Conservation (phyloP, 768 basidiomycete genomes). For the Agaricus subrufescens region DNA sequence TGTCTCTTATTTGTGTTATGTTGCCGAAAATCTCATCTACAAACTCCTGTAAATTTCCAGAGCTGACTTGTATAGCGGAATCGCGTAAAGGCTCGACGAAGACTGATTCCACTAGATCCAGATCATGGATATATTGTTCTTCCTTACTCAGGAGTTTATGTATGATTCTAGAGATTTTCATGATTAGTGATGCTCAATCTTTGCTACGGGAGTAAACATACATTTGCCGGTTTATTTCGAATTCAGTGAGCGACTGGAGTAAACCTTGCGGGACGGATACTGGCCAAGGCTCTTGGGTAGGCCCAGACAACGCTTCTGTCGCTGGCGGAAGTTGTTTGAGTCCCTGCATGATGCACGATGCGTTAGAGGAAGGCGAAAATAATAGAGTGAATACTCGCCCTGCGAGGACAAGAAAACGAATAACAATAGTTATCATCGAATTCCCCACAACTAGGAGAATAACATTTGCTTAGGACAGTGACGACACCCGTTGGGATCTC, state of each 20-base stretch:
- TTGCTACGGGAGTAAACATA: constrained; percentile 17
- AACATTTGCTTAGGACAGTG: constrained; percentile 85
- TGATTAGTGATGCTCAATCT: not conserved
- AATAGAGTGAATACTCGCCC: constrained; percentile 29
- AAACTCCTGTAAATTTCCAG: constrained; percentile 69
- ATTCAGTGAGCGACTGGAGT: constrained; percentile 51
- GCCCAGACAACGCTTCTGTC: constrained; percentile 33
- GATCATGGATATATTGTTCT: constrained; percentile 84
- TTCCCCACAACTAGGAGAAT: constrained; percentile 79
- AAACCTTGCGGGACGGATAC: constrained; percentile 39
- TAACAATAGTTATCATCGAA: constrained; percentile 63
- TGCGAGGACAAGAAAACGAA: constrained; percentile 73
- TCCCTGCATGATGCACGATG: constrained; percentile 15
- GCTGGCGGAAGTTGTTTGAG: constrained; percentile 19
- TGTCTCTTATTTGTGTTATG: constrained; percentile 76
- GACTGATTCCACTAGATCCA: constrained; percentile 77
- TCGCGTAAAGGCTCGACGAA: constrained; percentile 43
- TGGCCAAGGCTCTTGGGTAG: constrained; percentile 45
- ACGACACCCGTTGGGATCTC: constrained; percentile 84
- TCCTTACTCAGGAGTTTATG: constrained; percentile 89
- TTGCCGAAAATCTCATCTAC: constrained; percentile 88
- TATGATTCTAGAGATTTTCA: constrained; percentile 49
- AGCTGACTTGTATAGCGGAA: constrained; percentile 39
- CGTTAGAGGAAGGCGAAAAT: not conserved
- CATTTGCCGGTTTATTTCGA: constrained; percentile 84